phyloP scores from a whole-genome alignment of 78 protist species.

The Planoprotostelium fungivorum region DNA sequence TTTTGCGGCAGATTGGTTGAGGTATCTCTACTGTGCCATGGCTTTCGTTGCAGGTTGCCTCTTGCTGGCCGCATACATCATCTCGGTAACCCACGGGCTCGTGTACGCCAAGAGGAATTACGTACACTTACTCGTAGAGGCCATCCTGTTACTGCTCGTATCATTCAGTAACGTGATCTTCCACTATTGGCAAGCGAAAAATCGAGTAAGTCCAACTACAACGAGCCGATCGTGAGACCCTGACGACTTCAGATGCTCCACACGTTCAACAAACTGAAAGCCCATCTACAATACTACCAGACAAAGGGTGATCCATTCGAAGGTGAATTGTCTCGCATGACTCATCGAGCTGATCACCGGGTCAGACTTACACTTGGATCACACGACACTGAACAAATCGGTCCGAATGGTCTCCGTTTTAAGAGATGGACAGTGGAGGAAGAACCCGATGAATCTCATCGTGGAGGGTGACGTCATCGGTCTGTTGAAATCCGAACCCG shows the following conservation, averaged over 20 bases:
- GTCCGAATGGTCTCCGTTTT: slow-evolving; percentile 26
- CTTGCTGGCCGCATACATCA: neutral
- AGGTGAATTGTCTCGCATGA: neutral
- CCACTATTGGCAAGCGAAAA: neutral
- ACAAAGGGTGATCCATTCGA: neutral
- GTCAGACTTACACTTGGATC: neutral
- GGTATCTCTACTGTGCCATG: neutral
- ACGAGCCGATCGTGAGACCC: no score
- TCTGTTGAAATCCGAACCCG: slow-evolving; percentile 30
- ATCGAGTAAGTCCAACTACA: no score
- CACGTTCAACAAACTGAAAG: neutral
- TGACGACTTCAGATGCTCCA: neutral
- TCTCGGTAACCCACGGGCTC: neutral
- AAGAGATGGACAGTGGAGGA: slow-evolving; percentile 44
- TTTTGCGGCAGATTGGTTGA: neutral
- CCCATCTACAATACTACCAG: neutral
- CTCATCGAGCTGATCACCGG: neutral
- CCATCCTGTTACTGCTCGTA: neutral
- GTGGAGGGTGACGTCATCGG: slow-evolving; percentile 44
- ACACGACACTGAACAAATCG: slow-evolving; percentile 3
- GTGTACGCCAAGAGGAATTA: neutral
- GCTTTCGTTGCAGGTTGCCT: neutral
- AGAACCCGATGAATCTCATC: slow-evolving; percentile 31
- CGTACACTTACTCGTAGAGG: neutral
- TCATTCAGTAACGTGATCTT: neutral